Conservation (phyloP, 495 filamentous ascomycete species). For the Jackrogersella multiformis region DNA sequence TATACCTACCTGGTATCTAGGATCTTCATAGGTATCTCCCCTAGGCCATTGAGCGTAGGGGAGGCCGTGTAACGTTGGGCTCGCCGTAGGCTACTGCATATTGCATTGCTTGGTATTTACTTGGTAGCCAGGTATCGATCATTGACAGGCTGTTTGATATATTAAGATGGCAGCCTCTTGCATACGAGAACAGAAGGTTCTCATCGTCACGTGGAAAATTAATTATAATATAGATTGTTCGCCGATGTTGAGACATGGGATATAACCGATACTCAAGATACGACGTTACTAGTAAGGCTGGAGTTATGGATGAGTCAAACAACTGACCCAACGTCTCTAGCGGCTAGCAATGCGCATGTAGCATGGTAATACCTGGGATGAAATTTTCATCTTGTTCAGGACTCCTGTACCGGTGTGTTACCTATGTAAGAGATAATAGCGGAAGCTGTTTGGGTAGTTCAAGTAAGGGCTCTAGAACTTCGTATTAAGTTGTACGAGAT, state of each 20-base stretch:
- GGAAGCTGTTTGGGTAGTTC: conserved; percentile 6
- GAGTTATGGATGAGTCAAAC: conserved; percentile 12
- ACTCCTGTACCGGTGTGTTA: conserved; percentile 23
- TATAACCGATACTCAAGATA: conserved; percentile 34
- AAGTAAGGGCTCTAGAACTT: conserved; percentile 10
- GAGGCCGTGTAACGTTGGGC: conserved; percentile 38
- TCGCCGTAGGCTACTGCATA: conserved; percentile 27
- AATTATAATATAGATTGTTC: conserved; percentile 16
- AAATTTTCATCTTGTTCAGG: conserved; percentile 33
- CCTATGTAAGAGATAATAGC: conserved; percentile 26
- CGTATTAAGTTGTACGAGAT: conserved; percentile 15
- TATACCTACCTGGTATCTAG: conserved; percentile 6
- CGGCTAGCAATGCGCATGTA: conserved; percentile 14
- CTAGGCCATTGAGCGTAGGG: conserved; percentile 15
- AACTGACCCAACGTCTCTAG: background rate
- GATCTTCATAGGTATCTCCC: conserved; percentile 5
- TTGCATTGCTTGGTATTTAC: conserved; percentile 24
- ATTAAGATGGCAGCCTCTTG: conserved; percentile 19
- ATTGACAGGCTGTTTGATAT: conserved; percentile 27
- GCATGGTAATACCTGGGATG: conserved; percentile 25
- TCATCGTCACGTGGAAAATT: conserved; percentile 26
- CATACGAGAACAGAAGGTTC: conserved; percentile 31
- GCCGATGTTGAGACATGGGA: conserved; percentile 15
- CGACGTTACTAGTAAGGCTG: conserved; percentile 43
- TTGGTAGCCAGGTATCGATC: conserved; percentile 19